These are phyloP conservation scores for Penicillium hordei DNA, from an alignment of 2,329 filamentous ascomycete species.

Conservation along the genomic window DNA sequence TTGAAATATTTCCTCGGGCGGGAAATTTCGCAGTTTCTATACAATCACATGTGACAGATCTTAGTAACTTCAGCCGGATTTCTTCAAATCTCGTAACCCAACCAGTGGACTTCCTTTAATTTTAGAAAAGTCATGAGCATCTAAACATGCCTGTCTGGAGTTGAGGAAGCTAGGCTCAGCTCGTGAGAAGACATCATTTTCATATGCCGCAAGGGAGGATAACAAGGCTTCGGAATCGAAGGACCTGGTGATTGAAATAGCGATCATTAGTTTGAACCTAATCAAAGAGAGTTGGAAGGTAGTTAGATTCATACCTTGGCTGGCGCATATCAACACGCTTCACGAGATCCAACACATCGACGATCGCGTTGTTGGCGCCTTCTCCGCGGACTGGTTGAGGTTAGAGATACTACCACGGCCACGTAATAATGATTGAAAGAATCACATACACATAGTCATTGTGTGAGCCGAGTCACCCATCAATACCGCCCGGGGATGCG, in stretches of 20 bases:
- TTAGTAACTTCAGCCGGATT: background rate
- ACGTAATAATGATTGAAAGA: background rate
- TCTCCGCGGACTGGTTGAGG: constrained; percentile 54
- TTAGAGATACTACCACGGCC: background rate
- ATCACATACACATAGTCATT: constrained; percentile 60
- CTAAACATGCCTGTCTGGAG: constrained; percentile 55
- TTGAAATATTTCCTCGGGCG: background rate
- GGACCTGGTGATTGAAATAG: constrained; percentile 3
- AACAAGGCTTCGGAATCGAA: constrained; percentile 9
- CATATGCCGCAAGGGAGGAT: constrained; percentile 39
- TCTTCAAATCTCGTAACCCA: constrained; percentile 33
- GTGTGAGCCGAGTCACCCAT: constrained; percentile 59
- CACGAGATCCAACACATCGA: constrained; percentile 51
- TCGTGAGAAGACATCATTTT: constrained; percentile 47
- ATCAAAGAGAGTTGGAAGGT: background rate
- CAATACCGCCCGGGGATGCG: constrained; percentile 46
- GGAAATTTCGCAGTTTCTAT: background rate
- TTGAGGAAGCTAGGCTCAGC: constrained; percentile 50
- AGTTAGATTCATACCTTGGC: constrained; percentile 2
- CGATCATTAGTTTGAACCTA: background rate
- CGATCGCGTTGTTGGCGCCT: constrained; percentile 58
- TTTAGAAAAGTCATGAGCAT: constrained; percentile 53
- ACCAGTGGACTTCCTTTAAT: constrained; percentile 45
- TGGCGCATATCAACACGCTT: constrained; percentile 28
- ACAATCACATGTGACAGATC: background rate